These are phyloP conservation scores for Naumovozyma baii DNA, from an alignment of 805 yeast genomes.

Conservation along the genomic window DNA sequence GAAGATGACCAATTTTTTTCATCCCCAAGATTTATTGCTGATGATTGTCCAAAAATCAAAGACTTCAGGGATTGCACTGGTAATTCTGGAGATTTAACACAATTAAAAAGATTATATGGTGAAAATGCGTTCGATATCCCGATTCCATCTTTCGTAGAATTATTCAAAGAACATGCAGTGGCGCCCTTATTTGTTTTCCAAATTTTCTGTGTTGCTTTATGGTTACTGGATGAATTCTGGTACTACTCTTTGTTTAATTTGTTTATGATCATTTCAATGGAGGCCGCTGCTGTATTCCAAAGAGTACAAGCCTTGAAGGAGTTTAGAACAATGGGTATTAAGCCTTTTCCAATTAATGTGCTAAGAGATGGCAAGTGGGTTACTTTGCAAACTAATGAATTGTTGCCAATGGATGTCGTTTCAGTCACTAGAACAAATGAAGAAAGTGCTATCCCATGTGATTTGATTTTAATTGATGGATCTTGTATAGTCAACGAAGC, in stretches of 20 bases:
- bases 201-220: slow-evolving; percentile 85
- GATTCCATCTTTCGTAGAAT: slow-evolving; percentile 78
- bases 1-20: slow-evolving; percentile 44
- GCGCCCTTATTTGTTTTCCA: slow-evolving; percentile 98
- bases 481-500: slow-evolving; percentile 96
- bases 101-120: slow-evolving; percentile 57
- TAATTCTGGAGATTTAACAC: slow-evolving; percentile 42
- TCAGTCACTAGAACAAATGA: slow-evolving; percentile 83
- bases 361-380: slow-evolving; percentile 65
- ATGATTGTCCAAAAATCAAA: slow-evolving; percentile 46
- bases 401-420: slow-evolving; percentile 87
- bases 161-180: slow-evolving; percentile 94
- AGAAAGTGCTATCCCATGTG: slow-evolving; percentile 91
- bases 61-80: slow-evolving; percentile 52
- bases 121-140: slow-evolving; percentile 89
- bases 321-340: slow-evolving; percentile 94
- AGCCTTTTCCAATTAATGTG: slow-evolving; percentile 73
- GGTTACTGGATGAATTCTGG: slow-evolving; percentile 97
- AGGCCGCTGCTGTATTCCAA: slow-evolving; percentile 89
- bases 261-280: slow-evolving; percentile 88
- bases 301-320: slow-evolving; percentile 90
- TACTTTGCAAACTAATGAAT: slow-evolving; percentile 56
- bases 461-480: slow-evolving; percentile 75
- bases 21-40: slow-evolving; percentile 69
- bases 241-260: slow-evolving; percentile 84